Percentiles rank a stretch among this genome's conserved stretches.
Evolutionary conservation across 179 eudicot species (phyloP).

Genomic region (Heliamphora pulchella): DNA sequence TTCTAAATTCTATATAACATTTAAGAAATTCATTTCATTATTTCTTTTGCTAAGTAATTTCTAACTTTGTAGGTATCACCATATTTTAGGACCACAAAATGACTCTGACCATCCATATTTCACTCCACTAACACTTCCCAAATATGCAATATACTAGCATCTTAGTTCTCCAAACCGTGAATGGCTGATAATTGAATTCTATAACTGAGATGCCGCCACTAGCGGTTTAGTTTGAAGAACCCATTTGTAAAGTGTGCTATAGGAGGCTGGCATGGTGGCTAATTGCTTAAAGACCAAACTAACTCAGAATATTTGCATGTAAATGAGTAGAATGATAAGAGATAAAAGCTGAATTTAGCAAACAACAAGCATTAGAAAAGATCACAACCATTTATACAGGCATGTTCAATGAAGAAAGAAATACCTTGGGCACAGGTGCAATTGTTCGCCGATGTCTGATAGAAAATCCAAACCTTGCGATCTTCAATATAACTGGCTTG

Average conservation of each 20-base stretch:
- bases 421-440: constrained; percentile 82
- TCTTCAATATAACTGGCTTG: constrained; percentile 54
- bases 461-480: constrained; percentile 56
- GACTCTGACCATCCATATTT: neutral
- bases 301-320: neutral
- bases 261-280: neutral
- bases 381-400: neutral
- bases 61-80: neutral
- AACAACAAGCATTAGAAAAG: neutral
- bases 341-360: neutral
- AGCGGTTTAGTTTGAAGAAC: neutral
- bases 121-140: neutral
- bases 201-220: neutral
- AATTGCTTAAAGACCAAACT: neutral
- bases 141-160: neutral
- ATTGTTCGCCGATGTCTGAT: constrained; percentile 54
- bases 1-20: neutral
- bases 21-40: neutral
- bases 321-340: neutral
- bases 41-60: neutral
- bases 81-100: neutral
- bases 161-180: too few species aligned
- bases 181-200: too few species aligned
- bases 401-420: constrained; percentile 1
- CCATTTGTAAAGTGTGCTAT: neutral